Conservation (phyloP, 2,329 filamentous ascomycete species). For the Aureobasidium subglaciale region DNA sequence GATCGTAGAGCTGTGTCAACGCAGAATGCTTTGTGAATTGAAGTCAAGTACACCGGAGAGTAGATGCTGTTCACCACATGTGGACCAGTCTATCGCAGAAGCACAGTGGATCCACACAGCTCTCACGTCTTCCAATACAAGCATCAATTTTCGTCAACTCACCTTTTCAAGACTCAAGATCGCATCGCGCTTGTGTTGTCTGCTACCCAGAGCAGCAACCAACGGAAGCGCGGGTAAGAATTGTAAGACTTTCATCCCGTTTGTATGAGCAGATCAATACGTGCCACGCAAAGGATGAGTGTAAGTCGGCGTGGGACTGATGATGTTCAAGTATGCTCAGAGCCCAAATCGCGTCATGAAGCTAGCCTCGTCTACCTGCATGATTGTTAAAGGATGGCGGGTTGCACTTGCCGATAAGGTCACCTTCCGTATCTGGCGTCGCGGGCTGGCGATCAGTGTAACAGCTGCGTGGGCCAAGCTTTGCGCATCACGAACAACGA, state of each 20-base stretch:
- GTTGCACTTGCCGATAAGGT: not conserved
- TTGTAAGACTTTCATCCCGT: constrained; percentile 4
- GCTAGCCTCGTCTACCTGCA: not conserved
- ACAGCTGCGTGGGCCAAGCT: too few relatives aligned
- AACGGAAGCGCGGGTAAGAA: constrained; percentile 9
- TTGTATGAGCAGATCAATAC: not conserved
- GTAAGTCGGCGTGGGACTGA: not conserved
- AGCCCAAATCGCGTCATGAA: not conserved
- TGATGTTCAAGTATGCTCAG: not conserved
- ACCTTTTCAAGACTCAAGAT: constrained; percentile 1
- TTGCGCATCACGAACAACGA: too few relatives aligned
- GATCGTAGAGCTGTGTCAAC: too few relatives aligned
- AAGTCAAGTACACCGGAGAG: too few relatives aligned
- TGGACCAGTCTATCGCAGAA: too few relatives aligned
- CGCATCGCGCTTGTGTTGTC: not conserved
- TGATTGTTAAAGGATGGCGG: not conserved
- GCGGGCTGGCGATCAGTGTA: not conserved
- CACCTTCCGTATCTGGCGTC: not conserved
- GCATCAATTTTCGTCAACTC: too few relatives aligned
- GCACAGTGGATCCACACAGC: too few relatives aligned
- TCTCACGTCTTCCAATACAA: too few relatives aligned
- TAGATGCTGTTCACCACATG: too few relatives aligned
- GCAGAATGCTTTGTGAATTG: too few relatives aligned
- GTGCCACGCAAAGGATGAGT: not conserved
- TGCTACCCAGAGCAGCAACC: not conserved